Base-by-base conservation (phyloP, 1,139 yeast species). In the Pichia sp. region DNA sequence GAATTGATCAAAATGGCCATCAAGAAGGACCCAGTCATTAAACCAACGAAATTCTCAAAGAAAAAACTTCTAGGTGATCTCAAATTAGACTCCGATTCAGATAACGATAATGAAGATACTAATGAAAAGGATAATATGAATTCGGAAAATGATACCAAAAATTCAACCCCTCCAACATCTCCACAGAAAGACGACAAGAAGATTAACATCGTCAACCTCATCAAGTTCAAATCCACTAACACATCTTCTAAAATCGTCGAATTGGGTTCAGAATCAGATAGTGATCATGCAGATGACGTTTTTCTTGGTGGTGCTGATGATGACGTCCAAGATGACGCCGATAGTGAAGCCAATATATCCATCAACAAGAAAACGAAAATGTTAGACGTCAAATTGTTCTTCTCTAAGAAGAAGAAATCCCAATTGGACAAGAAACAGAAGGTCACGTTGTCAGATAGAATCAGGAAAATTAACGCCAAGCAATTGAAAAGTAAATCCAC, bases 1-100 rank as follows among this genome's bases (percentile, higher is more conserved):
- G 61, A 59, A 35, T 42, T 58, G n/a, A 47, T 60, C 17, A 53
- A 54, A 38, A 54, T 53, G 30, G 48, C 58, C 2, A 50, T 46
- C 7, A 47, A 40, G 19, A 47, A 57, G 10, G 28, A 51, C 6
- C 50, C 50, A 36, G 52, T 50, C 31, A 50, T 53, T 21, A 50
- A 55, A 20, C 46, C 52, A 7, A 44, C 54, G 2, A 58, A 58
- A 36, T 60, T 59, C 33, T 47, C 54, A 8, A 57, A 59, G 6
- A 40, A 45, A 12, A 56, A 54, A 27, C 40, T 62, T 8, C 44
- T 61, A n/a, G 50, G 54, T 10, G 44, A 48, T 9, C 59, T 61
- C 12, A 34, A 34, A 4, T 39, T 56, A 15, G 50, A 46, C 11
- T 47, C 57, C 6, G 63, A 57, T 28, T 48, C 53, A 14, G 62